Evolutionary conservation across 139 green algal genomes (phyloP).

Genomic region (Limnomonas spitsbergensis): DNA sequence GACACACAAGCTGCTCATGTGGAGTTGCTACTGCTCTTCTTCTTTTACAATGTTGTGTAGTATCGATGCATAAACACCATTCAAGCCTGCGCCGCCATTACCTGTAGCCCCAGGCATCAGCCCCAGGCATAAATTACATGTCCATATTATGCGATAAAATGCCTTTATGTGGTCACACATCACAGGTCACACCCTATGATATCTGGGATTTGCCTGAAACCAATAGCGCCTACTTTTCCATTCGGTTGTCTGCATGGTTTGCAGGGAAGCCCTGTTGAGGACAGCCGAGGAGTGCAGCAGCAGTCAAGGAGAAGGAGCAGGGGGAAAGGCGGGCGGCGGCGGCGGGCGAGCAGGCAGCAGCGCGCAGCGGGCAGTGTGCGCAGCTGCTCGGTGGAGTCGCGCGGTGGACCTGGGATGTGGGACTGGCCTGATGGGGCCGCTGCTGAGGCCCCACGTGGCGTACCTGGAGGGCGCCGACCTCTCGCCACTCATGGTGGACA

Average conservation of each 20-base stretch:
- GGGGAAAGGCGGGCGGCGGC: too few species aligned
- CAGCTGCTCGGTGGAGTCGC: not conserved
- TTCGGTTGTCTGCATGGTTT: too few species aligned
- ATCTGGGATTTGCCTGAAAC: too few species aligned
- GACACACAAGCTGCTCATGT: not conserved
- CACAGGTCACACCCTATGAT: too few species aligned
- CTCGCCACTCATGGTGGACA: conserved; percentile 50
- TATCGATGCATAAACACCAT: not conserved
- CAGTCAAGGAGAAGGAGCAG: too few species aligned
- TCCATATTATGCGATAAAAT: too few species aligned
- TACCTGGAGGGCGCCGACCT: conserved; percentile 53
- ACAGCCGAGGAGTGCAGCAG: too few species aligned
- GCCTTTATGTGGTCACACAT: too few species aligned
- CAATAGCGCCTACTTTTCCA: too few species aligned
- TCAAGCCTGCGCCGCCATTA: not conserved
- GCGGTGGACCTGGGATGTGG: conserved; percentile 61
- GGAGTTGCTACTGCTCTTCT: not conserved
- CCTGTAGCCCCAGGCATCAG: too few species aligned
- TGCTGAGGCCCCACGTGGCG: conserved; percentile 30
- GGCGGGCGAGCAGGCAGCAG: not conserved
- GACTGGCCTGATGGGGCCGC: conserved; percentile 60
- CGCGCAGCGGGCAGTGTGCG: not conserved
- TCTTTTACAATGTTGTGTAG: not conserved
- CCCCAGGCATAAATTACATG: too few species aligned
- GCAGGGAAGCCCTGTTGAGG: too few species aligned